Evolutionary conservation across 371 early-diverging fungal species (phyloP).

Genomic region (Syncephalastrum sp.): DNA sequence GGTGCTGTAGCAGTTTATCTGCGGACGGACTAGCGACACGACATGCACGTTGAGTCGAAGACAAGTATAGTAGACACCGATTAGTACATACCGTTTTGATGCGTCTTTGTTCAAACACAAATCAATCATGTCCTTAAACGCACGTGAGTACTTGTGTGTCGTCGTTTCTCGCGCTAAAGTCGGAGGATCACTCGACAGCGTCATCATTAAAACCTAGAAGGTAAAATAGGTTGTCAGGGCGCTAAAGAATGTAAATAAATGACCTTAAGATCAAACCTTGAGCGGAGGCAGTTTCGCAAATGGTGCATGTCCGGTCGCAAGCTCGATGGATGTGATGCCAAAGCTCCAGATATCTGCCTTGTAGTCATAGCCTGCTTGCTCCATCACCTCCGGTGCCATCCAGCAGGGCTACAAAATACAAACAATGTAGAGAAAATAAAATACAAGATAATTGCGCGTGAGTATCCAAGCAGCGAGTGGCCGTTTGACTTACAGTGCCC

Average conservation of each 20-base stretch:
- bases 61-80: neutral
- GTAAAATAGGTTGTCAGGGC: conserved; percentile 52
- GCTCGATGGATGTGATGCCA: conserved; percentile 82
- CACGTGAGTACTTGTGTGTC: conserved; percentile 70
- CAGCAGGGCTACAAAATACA: conserved; percentile 56
- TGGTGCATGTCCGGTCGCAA: conserved; percentile 86
- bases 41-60: neutral
- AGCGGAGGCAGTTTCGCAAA: conserved; percentile 82
- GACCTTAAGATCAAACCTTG: conserved; percentile 42
- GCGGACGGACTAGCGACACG: conserved; percentile 62
- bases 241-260: no score
- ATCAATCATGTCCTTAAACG: conserved; percentile 87
- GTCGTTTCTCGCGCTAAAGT: conserved; percentile 76
- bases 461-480: no score
- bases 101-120: conserved; percentile 83
- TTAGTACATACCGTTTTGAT: conserved; percentile 56
- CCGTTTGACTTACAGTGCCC: conserved; percentile 32
- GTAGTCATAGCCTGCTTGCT: conserved; percentile 70
- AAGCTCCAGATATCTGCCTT: conserved; percentile 89
- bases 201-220: conserved; percentile 73
- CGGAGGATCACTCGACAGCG: conserved; percentile 86
- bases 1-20: conserved; percentile 74
- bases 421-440: neutral
- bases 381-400: conserved; percentile 82
- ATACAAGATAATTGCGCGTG: neutral